Evolutionary conservation across 192 early-diverging fungal genomes (phyloP).

Genomic region (Umbelopsis sp.): DNA sequence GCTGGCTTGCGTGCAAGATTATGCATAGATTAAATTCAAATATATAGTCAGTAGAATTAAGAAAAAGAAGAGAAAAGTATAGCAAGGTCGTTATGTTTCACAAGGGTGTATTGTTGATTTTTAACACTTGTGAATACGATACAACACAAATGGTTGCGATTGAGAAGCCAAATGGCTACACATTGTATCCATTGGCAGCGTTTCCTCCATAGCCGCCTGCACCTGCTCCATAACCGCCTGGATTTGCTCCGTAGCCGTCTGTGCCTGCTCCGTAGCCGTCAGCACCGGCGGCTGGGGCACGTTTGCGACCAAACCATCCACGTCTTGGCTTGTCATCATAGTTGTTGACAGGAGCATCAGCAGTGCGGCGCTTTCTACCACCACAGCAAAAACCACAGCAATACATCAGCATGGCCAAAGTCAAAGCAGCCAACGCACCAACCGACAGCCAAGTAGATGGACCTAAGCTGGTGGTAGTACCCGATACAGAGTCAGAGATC

Average conservation of each 20-base stretch:
- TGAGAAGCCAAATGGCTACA: too few relatives aligned
- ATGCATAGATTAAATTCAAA: too few relatives aligned
- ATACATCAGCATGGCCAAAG: neutral
- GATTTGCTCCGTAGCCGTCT: neutral
- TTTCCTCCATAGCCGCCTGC: too few relatives aligned
- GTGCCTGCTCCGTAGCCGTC: neutral
- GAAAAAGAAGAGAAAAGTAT: too few relatives aligned
- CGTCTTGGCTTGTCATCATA: neutral
- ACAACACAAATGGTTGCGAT: too few relatives aligned
- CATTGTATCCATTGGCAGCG: too few relatives aligned
- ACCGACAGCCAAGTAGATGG: constrained; percentile 2
- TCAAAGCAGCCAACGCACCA: neutral
- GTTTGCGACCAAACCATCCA: constrained; percentile 7
- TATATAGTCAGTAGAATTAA: too few relatives aligned
- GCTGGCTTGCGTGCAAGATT: too few relatives aligned
- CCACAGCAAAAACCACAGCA: constrained; percentile 13
- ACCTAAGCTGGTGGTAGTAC: neutral
- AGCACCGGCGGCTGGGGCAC: neutral
- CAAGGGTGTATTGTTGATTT: too few relatives aligned
- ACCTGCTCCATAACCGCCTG: neutral
- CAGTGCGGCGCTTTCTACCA: neutral
- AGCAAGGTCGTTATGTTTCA: too few relatives aligned
- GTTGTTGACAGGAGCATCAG: neutral
- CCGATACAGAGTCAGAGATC: neutral
- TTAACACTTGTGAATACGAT: too few relatives aligned